Evolutionary conservation across 2,329 filamentous ascomycete species (phyloP).

Genomic region (Mycosphaerella sp.): DNA sequence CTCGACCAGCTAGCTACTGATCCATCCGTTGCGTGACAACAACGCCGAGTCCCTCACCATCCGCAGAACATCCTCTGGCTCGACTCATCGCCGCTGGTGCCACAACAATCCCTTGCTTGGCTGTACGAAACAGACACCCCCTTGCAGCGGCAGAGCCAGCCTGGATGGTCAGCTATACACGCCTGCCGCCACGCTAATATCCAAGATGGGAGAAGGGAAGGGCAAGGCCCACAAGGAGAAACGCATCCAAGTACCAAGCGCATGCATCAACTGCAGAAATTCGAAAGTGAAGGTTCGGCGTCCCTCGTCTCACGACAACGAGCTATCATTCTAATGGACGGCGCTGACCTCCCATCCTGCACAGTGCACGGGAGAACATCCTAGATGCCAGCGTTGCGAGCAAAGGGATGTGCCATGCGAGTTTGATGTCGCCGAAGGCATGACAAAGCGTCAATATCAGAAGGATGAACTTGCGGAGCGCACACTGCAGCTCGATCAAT

Average conservation of each 20-base stretch:
- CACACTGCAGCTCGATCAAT: constrained; percentile 9
- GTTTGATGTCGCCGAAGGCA: constrained; percentile 21
- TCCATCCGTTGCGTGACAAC: no score
- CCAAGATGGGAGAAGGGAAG: neutral
- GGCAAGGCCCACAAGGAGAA: neutral
- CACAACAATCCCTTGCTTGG: no score
- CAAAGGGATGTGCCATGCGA: constrained; percentile 9
- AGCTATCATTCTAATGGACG: neutral
- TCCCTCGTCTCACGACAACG: neutral
- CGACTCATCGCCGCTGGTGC: no score
- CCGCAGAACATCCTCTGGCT: no score
- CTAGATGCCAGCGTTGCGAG: constrained; percentile 13
- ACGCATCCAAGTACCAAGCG: constrained; percentile 5
- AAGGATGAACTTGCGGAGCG: constrained; percentile 12
- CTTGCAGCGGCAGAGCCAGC: no score
- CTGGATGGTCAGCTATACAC: no score
- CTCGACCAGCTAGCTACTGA: no score
- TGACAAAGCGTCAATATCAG: constrained; percentile 20
- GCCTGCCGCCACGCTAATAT: neutral
- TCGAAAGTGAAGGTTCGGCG: constrained; percentile 9
- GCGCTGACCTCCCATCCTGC: neutral
- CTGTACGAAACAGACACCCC: no score
- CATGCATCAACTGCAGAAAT: constrained; percentile 5
- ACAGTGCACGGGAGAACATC: constrained; percentile 17
- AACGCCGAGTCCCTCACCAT: no score